Conservation (phyloP, 352 stramenopile genomes). For the Thraustochytrium striatum region DNA sequence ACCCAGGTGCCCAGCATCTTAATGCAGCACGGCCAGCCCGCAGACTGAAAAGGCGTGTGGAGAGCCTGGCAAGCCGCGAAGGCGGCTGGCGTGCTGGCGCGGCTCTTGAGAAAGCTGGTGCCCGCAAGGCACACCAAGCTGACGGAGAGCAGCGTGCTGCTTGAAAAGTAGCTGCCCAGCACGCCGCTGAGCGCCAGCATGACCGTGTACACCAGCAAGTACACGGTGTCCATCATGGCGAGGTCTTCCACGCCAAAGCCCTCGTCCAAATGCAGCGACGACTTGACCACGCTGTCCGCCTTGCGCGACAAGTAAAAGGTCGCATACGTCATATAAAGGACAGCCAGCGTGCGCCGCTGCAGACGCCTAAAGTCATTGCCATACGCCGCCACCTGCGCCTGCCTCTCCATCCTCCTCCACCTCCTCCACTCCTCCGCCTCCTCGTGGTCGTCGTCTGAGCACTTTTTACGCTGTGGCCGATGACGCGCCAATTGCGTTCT, state of each 20-base stretch:
- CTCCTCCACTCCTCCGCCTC: too few relatives aligned
- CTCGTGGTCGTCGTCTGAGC: too few relatives aligned
- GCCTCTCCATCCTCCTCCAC: not conserved
- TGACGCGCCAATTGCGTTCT: too few relatives aligned
- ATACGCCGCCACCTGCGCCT: not conserved
- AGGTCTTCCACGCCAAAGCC: constrained; percentile 46
- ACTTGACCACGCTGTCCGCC: constrained; percentile 45
- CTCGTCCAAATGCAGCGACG: constrained; percentile 20
- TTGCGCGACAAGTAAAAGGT: constrained; percentile 56
- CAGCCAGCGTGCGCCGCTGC: not conserved
- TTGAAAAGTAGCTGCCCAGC: not conserved
- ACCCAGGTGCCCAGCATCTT: constrained; percentile 19
- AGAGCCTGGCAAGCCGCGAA: constrained; percentile 44
- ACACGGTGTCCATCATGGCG: constrained; percentile 39
- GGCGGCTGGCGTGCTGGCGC: not conserved
- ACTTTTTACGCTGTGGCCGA: too few relatives aligned
- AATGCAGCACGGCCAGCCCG: constrained; percentile 46
- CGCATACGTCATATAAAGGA: constrained; percentile 46
- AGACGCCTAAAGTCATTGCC: not conserved
- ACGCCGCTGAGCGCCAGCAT: constrained; percentile 7
- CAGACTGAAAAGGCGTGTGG: constrained; percentile 42
- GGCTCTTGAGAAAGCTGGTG: constrained; percentile 36
- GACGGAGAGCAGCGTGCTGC: constrained; percentile 7
- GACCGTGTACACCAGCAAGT: constrained; percentile 23
- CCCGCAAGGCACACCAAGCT: constrained; percentile 10